These are phyloP conservation scores for Beauveria varroae DNA, from an alignment of 2,329 filamentous ascomycete genomes.

Conservation along the genomic window DNA sequence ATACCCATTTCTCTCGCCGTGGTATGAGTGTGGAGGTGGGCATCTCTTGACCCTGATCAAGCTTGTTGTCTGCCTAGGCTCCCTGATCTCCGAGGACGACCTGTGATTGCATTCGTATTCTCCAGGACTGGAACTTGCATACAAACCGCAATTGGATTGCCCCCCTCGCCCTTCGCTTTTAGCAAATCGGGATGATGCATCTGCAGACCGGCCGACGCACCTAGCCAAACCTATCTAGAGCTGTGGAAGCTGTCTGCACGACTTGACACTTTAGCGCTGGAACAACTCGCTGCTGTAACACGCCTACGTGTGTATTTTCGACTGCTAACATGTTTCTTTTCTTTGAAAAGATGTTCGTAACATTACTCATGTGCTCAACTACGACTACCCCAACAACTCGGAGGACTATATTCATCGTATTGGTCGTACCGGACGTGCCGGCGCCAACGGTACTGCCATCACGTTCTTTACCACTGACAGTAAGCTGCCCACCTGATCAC, in stretches of 20 bases:
- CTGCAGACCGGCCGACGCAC: constrained; percentile 35
- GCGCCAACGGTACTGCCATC: constrained; percentile 90
- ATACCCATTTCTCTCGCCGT: constrained; percentile 48
- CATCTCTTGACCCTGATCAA: constrained; percentile 72
- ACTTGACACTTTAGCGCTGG: constrained; percentile 40
- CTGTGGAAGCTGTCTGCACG: constrained; percentile 9
- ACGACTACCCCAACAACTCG: constrained; percentile 99
- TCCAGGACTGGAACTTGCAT: constrained; percentile 39
- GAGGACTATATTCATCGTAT: constrained; percentile 98
- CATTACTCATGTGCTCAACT: constrained; percentile 99
- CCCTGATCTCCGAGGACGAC: constrained; percentile 45
- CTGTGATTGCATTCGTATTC: constrained; percentile 42
- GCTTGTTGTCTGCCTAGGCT: constrained; percentile 50
- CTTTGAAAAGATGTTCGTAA: constrained; percentile 90
- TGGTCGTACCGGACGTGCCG: constrained; percentile 92
- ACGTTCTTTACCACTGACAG: constrained; percentile 99
- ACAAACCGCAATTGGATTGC: constrained; percentile 53
- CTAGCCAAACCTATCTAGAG: constrained; percentile 26
- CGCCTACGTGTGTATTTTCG: constrained; percentile 34
- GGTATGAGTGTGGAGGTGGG: constrained; percentile 72
- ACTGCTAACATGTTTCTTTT: constrained; percentile 69
- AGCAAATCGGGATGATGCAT: constrained; percentile 36
- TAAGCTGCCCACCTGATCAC: constrained; percentile 45
- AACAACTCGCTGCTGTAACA: constrained; percentile 48
- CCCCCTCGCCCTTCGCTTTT: constrained; percentile 42